Base-by-base conservation (phyloP, 2,329 filamentous ascomycete genomes). In the Pseudogymnoascus sp. region DNA sequence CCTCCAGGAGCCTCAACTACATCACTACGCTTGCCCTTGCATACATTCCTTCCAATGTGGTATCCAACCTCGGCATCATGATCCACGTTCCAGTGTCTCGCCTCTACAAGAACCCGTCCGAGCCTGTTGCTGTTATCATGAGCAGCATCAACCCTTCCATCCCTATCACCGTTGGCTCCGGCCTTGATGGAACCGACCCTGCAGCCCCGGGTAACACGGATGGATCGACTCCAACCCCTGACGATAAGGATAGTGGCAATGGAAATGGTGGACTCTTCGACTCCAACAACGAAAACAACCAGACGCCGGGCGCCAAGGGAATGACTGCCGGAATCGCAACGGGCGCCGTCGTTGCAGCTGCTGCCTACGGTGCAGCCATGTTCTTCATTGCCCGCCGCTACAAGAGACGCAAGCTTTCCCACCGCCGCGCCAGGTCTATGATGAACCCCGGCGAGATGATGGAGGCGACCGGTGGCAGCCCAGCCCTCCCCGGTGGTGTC, bases 91-190 rank as follows among this genome's bases (percentile, higher is more conserved):
- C 90, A 13, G 84, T 84, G 66, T 89, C 90, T n/a, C 73, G 76
- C 21, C 78, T 97, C 24, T 97, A 96, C 81, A 60, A 37, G 33
- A 47, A 64, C 47, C 40, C 42, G 4, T 76, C 81, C 0, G 78
- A 87, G 66, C 84, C 91, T n/a, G 82, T 91, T 42, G 81, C 81
- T 67, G 86, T 88, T 56, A 77, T 97, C 67, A 91, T 96, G 68
- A 79, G 78, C 63, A 85, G 95, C 77, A 90, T 97, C 76, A 93
- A 97, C 76, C 85, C 89, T 2, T 86, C 88, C 2, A 92, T 97
- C 72, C 69, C 75, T 21, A 64, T 72, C 64, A 72, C 76, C 44
- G 68, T 79, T 1, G 81, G 80, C 53, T 76, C 76, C 42, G 74
- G 73, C 1, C 72, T 80, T 29, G 64, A 64, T 33, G 66, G 65